Evolutionary conservation across 345 rosid species (phyloP).

Genomic region (Aegle marmelos): DNA sequence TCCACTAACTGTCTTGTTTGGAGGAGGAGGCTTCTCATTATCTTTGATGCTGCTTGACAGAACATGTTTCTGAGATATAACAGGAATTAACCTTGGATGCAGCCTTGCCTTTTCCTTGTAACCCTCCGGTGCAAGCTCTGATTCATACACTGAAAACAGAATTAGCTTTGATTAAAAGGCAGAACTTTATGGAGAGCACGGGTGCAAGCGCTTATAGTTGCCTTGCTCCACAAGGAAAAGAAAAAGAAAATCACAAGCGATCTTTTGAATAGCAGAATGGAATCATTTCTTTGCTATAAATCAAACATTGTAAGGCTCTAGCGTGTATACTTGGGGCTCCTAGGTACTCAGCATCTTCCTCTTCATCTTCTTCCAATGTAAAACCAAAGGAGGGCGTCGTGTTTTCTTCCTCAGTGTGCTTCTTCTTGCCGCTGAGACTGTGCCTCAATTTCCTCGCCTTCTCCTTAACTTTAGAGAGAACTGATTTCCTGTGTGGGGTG

Average conservation of each 20-base stretch:
- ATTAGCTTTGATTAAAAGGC: neutral
- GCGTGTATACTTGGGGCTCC: slow-evolving; percentile 67
- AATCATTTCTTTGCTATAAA: neutral
- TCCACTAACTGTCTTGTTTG: neutral
- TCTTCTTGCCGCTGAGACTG: slow-evolving; percentile 50
- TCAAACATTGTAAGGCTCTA: neutral
- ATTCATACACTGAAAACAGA: slow-evolving; percentile 62
- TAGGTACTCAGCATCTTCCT: slow-evolving; percentile 59
- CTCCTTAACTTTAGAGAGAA: slow-evolving; percentile 67
- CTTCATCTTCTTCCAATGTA: slow-evolving; percentile 38
- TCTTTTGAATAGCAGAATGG: neutral
- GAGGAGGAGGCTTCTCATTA: slow-evolving; percentile 10
- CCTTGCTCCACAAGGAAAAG: neutral
- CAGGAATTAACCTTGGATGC: slow-evolving; percentile 43
- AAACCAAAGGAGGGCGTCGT: slow-evolving; percentile 43
- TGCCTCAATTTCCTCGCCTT: slow-evolving; percentile 58
- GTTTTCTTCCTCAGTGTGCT: slow-evolving; percentile 41
- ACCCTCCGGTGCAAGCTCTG: slow-evolving; percentile 58
- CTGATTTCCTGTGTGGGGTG: slow-evolving; percentile 48
- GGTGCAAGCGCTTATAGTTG: neutral
- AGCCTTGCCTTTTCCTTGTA: slow-evolving; percentile 44
- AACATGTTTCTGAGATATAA: slow-evolving; percentile 43
- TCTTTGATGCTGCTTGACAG: slow-evolving; percentile 33
- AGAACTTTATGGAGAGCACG: neutral
- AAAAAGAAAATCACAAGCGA: neutral